Percentiles rank a stretch among this genome's conserved stretches.
Evolutionary conservation across 805 yeast species (phyloP).

Genomic region (Starmerella scarabaei): DNA sequence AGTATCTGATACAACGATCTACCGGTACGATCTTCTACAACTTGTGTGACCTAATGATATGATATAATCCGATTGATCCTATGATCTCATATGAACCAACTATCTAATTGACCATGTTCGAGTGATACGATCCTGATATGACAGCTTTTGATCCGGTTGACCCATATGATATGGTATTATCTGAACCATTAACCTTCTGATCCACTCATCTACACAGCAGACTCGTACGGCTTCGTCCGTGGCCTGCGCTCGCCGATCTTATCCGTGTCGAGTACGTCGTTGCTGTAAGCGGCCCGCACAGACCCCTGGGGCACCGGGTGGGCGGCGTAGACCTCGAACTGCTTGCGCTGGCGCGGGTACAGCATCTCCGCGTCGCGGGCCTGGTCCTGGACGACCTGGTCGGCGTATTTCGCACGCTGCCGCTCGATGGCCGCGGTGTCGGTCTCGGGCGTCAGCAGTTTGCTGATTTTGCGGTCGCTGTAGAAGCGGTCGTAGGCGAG

Average conservation of each 20-base stretch:
- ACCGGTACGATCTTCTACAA: too few species aligned
- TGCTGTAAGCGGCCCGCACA: conserved; percentile 21
- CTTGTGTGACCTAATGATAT: too few species aligned
- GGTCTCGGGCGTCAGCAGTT: conserved; percentile 18
- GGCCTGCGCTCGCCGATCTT: conserved; percentile 24
- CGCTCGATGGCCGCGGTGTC: conserved; percentile 13
- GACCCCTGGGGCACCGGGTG: conserved; percentile 25
- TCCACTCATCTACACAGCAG: too few species aligned
- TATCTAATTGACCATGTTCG: too few species aligned
- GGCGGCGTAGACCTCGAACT: conserved; percentile 16
- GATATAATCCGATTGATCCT: too few species aligned
- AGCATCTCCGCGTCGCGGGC: conserved; percentile 18
- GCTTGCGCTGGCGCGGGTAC: conserved; percentile 15
- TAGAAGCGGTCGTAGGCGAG: conserved; percentile 22
- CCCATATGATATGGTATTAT: too few species aligned
- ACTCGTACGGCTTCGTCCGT: conserved; percentile 13
- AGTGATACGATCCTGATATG: too few species aligned
- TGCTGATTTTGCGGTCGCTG: conserved; percentile 19
- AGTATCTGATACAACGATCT: too few species aligned
- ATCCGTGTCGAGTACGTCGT: conserved; percentile 19
- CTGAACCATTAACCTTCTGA: too few species aligned
- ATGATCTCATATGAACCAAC: too few species aligned
- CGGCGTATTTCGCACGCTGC: conserved; percentile 16
- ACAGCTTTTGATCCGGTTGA: too few species aligned
- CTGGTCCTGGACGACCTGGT: conserved; percentile 15